These are phyloP conservation scores for Yamadazyma sp. DNA, from an alignment of 805 yeast species.

Conservation along the genomic window DNA sequence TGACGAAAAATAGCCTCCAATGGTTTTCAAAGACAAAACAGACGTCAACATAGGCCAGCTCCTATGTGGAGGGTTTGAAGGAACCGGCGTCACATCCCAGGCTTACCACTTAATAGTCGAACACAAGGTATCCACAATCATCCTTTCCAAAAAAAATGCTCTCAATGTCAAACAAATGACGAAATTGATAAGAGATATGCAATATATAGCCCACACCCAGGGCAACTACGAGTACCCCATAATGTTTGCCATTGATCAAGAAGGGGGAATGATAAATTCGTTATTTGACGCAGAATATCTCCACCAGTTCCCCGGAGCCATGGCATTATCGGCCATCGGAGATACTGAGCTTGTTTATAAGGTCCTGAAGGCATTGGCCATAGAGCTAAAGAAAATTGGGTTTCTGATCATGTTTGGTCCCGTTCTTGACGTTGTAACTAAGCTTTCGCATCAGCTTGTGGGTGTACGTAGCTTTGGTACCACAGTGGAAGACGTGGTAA, in stretches of 20 bases:
- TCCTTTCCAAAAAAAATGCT: constrained; percentile 53
- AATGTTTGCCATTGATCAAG: constrained; percentile 60
- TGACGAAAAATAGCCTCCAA: constrained; percentile 1
- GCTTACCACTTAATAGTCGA: constrained; percentile 51
- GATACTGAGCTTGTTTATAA: constrained; percentile 49
- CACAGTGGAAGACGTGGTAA: constrained; percentile 57
- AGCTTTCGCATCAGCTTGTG: constrained; percentile 53
- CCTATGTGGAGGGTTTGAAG: constrained; percentile 60
- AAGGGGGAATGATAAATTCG: constrained; percentile 62
- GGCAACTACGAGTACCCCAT: constrained; percentile 53
- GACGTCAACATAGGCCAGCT: constrained; percentile 45
- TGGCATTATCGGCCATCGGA: constrained; percentile 61
- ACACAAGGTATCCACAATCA: constrained; percentile 52
- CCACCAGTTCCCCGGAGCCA: constrained; percentile 63
- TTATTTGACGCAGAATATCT: constrained; percentile 51
- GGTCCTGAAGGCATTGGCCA: constrained; percentile 53
- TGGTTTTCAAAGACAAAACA: constrained; percentile 1
- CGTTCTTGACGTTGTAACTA: constrained; percentile 59
- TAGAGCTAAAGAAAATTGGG: constrained; percentile 54
- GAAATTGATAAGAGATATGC: constrained; percentile 51
- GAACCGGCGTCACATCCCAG: constrained; percentile 52
- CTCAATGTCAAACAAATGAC: constrained; percentile 49
- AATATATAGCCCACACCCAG: constrained; percentile 48
- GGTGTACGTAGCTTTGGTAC: constrained; percentile 64
- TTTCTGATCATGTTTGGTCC: constrained; percentile 59